Evolutionary conservation across 2,329 filamentous ascomycete species (phyloP).

Genomic region (Arachnomyces sp.): DNA sequence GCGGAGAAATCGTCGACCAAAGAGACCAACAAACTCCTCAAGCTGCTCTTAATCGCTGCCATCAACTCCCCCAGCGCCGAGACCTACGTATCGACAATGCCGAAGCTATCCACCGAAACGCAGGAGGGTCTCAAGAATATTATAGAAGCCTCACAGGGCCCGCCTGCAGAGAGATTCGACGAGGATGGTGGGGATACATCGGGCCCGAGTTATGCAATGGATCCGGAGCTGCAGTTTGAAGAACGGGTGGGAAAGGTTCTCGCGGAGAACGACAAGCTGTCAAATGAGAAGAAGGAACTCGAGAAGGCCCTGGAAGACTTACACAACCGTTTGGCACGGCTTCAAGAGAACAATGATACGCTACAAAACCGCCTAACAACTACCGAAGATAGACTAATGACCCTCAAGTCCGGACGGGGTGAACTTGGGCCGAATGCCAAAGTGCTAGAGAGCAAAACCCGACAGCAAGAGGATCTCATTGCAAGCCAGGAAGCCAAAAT

Average conservation of each 20-base stretch:
- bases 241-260: constrained; percentile 40
- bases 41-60: constrained; percentile 55
- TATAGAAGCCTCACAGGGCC: constrained; percentile 38
- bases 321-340: constrained; percentile 51
- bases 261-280: constrained; percentile 51
- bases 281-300: constrained; percentile 42
- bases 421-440: constrained; percentile 40
- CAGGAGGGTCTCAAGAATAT: constrained; percentile 40
- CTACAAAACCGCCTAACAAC: constrained; percentile 38
- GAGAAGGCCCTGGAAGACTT: constrained; percentile 44
- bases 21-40: constrained; percentile 48
- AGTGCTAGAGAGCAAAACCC: constrained; percentile 41
- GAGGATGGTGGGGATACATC: constrained; percentile 24
- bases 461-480: constrained; percentile 62
- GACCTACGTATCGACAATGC: constrained; percentile 45
- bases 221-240: constrained; percentile 40
- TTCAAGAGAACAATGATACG: constrained; percentile 42
- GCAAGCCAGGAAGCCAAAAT: constrained; percentile 60
- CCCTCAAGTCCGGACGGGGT: constrained; percentile 40
- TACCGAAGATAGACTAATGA: constrained; percentile 45
- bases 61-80: constrained; percentile 50
- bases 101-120: constrained; percentile 34
- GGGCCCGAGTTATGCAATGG: constrained; percentile 30
- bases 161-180: constrained; percentile 29
- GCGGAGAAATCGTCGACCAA: constrained; percentile 36